Conservation (phyloP, 495 filamentous ascomycete species). For the Massariosphaeria phaeospora region DNA sequence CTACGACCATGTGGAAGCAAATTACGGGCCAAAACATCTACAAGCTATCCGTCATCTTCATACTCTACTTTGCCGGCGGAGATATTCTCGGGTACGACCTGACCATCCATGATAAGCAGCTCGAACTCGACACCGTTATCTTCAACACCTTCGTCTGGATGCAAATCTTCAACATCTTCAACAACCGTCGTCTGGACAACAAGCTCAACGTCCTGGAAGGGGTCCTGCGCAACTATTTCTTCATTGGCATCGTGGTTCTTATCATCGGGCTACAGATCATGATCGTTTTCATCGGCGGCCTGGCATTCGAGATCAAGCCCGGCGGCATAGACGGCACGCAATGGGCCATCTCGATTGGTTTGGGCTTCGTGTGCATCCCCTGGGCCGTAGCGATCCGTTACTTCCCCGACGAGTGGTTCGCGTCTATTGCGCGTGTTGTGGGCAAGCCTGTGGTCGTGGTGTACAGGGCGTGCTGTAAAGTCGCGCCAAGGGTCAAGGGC, state of each 20-base stretch:
- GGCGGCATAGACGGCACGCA: too few relatives aligned
- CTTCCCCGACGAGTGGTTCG: conserved; percentile 5
- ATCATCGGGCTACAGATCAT: conserved; percentile 77
- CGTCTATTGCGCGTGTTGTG: background rate
- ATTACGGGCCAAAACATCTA: conserved; percentile 82
- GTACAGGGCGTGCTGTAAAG: background rate
- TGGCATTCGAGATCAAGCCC: conserved; percentile 66
- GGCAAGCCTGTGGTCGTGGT: conserved; percentile 2
- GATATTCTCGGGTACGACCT: conserved; percentile 54
- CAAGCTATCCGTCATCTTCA: conserved; percentile 70
- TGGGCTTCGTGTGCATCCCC: conserved; percentile 2
- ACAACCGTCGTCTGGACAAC: conserved; percentile 86
- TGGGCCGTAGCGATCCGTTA: conserved; percentile 2
- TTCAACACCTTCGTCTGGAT: conserved; percentile 97
- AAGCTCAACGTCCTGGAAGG: conserved; percentile 86
- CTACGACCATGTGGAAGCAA: conserved; percentile 93
- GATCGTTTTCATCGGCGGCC: conserved; percentile 71
- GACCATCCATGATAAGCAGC: too few relatives aligned
- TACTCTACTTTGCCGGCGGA: conserved; percentile 68
- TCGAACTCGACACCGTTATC: conserved; percentile 67
- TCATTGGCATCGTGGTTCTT: conserved; percentile 71
- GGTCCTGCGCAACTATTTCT: conserved; percentile 70
- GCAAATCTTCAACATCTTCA: conserved; percentile 95
- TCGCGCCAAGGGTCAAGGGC: background rate
- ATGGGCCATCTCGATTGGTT: too few relatives aligned